A percentile compares a stretch with the other conserved stretches of the same genome.
Evolutionary conservation across 441 rosid genomes (phyloP).

Genomic region (Raphanus hybrid): DNA sequence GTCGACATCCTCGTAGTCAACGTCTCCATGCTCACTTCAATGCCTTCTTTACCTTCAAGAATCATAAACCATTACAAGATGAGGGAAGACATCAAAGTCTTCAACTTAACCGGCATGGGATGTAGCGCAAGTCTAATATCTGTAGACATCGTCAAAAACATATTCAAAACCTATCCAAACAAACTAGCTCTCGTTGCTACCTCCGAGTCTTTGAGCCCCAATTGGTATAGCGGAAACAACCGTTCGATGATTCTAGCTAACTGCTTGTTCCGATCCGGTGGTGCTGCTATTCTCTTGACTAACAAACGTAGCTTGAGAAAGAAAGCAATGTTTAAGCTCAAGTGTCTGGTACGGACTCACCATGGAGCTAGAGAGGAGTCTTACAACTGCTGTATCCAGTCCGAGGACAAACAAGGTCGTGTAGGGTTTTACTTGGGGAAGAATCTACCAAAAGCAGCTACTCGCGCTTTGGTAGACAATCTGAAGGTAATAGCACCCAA

Average conservation of each 20-base stretch:
- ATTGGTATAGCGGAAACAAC: slow-evolving; percentile 83
- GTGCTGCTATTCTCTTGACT: slow-evolving; percentile 72
- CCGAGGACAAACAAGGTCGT: slow-evolving; percentile 73
- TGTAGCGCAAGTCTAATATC: slow-evolving; percentile 94
- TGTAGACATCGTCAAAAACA: slow-evolving; percentile 61
- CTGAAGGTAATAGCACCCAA: slow-evolving; percentile 65
- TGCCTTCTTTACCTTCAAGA: slow-evolving; percentile 69
- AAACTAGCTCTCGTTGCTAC: slow-evolving; percentile 64
- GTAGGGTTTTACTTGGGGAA: slow-evolving; percentile 69
- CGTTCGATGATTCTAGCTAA: slow-evolving; percentile 90
- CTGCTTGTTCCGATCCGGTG: slow-evolving; percentile 85
- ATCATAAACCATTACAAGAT: slow-evolving; percentile 79
- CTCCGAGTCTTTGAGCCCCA: slow-evolving; percentile 79
- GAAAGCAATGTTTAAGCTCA: slow-evolving; percentile 67
- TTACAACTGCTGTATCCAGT: slow-evolving; percentile 65
- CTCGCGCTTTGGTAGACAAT: slow-evolving; percentile 75
- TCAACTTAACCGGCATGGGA: slow-evolving; percentile 86
- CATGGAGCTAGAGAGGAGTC: slow-evolving; percentile 86
- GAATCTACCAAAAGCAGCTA: slow-evolving; percentile 77
- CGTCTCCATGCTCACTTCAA: slow-evolving; percentile 65
- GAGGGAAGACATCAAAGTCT: slow-evolving; percentile 74
- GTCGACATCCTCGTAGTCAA: slow-evolving; percentile 83
- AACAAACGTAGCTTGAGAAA: slow-evolving; percentile 64
- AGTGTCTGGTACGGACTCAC: slow-evolving; percentile 81
- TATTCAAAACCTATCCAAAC: slow-evolving; percentile 61